These are phyloP conservation scores for Wickerhamomyces strasburgensis DNA, from an alignment of 805 yeast genomes.

Conservation along the genomic window DNA sequence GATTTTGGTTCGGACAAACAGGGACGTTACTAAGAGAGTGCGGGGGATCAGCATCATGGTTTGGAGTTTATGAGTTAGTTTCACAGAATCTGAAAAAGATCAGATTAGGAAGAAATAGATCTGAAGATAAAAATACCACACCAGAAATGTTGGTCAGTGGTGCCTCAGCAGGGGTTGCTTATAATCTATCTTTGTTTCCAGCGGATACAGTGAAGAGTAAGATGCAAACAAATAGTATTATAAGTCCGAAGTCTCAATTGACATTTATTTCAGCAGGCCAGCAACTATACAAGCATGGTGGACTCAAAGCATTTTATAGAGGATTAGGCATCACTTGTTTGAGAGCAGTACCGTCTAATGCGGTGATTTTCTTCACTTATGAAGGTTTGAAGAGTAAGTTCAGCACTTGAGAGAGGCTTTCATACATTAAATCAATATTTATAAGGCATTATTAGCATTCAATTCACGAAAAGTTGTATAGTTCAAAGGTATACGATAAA, in stretches of 20 bases:
- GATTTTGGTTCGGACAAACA: conserved; percentile 84
- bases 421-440: too few species aligned
- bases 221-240: conserved; percentile 60
- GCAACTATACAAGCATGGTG: conserved; percentile 44
- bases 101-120: conserved; percentile 23
- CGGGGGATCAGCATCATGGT: conserved; percentile 92
- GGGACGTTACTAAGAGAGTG: conserved; percentile 80
- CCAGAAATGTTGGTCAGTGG: conserved; percentile 69
- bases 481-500: too few species aligned
- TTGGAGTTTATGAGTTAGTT: conserved; percentile 74
- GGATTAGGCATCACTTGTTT: conserved; percentile 80
- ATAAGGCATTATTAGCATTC: too few species aligned
- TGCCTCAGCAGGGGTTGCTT: conserved; percentile 79
- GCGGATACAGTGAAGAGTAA: conserved; percentile 87
- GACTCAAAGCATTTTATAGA: conserved; percentile 68
- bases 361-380: conserved; percentile 75
- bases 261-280: conserved; percentile 35
- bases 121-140: conserved; percentile 30
- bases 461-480: too few species aligned
- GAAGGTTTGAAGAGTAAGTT: conserved; percentile 49
- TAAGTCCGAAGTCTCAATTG: conserved; percentile 23
- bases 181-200: conserved; percentile 78
- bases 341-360: conserved; percentile 88
- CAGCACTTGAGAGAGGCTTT: too few species aligned
- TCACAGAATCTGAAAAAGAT: conserved; percentile 32